These are phyloP conservation scores for Sparassis latifolia DNA, from an alignment of 1,284 basidiomycete species.

Conservation along the genomic window DNA sequence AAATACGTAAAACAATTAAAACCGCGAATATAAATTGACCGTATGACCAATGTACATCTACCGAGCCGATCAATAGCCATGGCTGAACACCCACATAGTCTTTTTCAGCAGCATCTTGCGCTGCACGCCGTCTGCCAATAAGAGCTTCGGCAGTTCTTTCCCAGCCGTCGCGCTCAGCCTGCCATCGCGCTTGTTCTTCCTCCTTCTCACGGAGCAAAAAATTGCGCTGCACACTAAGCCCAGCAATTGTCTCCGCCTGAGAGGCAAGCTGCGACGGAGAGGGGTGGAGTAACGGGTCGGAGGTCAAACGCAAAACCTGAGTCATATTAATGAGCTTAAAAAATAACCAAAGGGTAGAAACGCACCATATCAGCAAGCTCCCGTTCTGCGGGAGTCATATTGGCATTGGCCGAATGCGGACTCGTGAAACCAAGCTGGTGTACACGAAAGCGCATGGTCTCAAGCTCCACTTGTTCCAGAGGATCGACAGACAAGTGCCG, in stretches of 20 bases:
- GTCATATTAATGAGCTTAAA: neutral
- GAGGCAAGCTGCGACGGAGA: slow-evolving; percentile 42
- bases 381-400: slow-evolving; percentile 32
- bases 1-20: no score
- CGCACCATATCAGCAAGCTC: slow-evolving; percentile 57
- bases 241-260: slow-evolving; percentile 56
- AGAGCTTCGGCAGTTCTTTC: slow-evolving; percentile 57
- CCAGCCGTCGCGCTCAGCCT: slow-evolving; percentile 55
- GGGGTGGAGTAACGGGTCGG: slow-evolving; percentile 24
- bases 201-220: slow-evolving; percentile 42
- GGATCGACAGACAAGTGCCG: slow-evolving; percentile 23
- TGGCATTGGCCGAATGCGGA: slow-evolving; percentile 13
- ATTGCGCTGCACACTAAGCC: slow-evolving; percentile 51
- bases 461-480: slow-evolving; percentile 25
- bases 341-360: neutral
- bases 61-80: no score
- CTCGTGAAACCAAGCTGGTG: slow-evolving; percentile 17
- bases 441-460: slow-evolving; percentile 24
- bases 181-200: slow-evolving; percentile 52
- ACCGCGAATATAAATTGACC: no score
- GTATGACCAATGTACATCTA: no score
- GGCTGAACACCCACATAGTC: slow-evolving; percentile 35
- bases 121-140: slow-evolving; percentile 39
- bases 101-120: slow-evolving; percentile 24
- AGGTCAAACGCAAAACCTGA: slow-evolving; percentile 49